Conservation (phyloP, 2,329 filamentous ascomycete genomes). For the Aspergillaceae sp. region DNA sequence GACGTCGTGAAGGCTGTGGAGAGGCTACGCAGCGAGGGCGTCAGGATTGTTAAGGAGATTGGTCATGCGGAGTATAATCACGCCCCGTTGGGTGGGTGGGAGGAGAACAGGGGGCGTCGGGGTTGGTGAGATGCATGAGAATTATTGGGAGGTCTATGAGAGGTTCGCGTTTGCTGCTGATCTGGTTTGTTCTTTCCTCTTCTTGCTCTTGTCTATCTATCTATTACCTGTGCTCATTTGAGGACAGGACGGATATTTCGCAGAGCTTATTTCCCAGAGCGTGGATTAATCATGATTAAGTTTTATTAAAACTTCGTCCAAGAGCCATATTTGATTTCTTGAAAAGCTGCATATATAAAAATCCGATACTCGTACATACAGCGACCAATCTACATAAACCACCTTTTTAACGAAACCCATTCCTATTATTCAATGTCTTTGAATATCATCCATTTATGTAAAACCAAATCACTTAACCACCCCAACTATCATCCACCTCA, state of each 20-base stretch:
- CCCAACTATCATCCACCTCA: conserved; percentile 41
- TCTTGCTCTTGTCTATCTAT: not conserved
- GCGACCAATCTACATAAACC: no score
- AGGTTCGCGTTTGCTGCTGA: conserved; percentile 33
- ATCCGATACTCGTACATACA: no score
- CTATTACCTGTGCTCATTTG: not conserved
- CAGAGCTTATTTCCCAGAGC: conserved; percentile 26
- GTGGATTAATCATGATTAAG: conserved; percentile 5
- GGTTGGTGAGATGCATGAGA: conserved; percentile 23
- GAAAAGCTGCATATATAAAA: no score
- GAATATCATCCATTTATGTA: no score
- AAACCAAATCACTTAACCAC: conserved; percentile 4
- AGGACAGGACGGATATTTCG: conserved; percentile 26
- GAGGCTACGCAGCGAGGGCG: conserved; percentile 20
- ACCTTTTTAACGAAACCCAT: no score
- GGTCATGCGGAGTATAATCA: conserved; percentile 18
- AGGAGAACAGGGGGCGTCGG: conserved; percentile 25
- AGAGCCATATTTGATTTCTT: no score
- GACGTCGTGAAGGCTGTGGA: conserved; percentile 23
- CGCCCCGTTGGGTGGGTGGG: conserved; percentile 28
- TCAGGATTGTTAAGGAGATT: conserved; percentile 28
- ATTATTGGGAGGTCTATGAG: conserved; percentile 26
- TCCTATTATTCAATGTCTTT: no score
- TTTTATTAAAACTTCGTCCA: no score
- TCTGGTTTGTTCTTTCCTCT: conserved; percentile 22